Evolutionary conservation across 306 rosid species (phyloP).

Genomic region (Lathyrus oleraceus): DNA sequence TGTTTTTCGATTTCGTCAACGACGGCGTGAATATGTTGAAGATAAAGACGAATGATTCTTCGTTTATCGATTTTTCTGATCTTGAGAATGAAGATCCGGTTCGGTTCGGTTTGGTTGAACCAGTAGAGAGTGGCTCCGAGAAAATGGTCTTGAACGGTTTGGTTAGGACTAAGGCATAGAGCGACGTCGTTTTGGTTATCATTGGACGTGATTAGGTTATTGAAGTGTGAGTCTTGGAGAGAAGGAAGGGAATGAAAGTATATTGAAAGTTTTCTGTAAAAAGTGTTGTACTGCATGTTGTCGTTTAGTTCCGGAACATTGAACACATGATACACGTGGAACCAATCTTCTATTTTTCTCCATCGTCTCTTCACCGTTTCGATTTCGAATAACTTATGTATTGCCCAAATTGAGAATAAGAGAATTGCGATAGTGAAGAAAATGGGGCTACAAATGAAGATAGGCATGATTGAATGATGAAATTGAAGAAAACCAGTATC

Average conservation of each 20-base stretch:
- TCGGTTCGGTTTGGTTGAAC: conserved; percentile 36
- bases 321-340: conserved; percentile 71
- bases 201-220: conserved; percentile 55
- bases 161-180: conserved; percentile 56
- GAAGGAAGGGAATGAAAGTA: conserved; percentile 67
- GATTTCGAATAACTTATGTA: conserved; percentile 51
- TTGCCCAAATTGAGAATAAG: conserved; percentile 36
- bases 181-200: conserved; percentile 64
- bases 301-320: conserved; percentile 72
- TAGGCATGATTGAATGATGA: conserved; percentile 30
- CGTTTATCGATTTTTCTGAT: conserved; percentile 69
- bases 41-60: conserved; percentile 69
- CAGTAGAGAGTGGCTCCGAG: conserved; percentile 68
- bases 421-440: conserved; percentile 15
- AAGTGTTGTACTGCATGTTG: conserved; percentile 53
- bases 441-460: conserved; percentile 17
- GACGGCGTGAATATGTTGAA: conserved; percentile 72
- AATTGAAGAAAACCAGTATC: neutral
- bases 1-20: conserved; percentile 63
- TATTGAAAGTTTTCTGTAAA: conserved; percentile 52
- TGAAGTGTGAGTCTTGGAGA: conserved; percentile 64
- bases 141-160: conserved; percentile 57
- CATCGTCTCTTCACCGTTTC: conserved; percentile 51
- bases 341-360: conserved; percentile 46
- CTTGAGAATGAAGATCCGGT: conserved; percentile 44